phyloP scores from a whole-genome alignment of 768 basidiomycete species.

The Candolleomyces eurysporus region DNA sequence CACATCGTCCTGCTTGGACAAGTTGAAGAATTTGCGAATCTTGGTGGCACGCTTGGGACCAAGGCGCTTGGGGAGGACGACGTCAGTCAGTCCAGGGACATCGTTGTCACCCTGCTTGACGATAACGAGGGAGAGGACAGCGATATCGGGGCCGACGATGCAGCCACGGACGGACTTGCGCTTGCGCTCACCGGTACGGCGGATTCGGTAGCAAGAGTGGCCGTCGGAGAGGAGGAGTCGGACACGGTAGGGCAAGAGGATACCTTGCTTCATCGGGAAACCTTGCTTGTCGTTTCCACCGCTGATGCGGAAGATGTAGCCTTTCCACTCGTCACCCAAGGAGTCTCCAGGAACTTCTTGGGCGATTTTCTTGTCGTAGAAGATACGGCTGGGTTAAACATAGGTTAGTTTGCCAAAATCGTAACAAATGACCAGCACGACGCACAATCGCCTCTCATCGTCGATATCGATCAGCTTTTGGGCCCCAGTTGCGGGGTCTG shows the following conservation, averaged over 20 bases:
- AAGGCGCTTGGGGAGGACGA: constrained; percentile 88
- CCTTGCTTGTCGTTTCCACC: constrained; percentile 99
- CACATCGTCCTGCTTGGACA: constrained; percentile 97
- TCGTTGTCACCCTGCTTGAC: constrained; percentile 95
- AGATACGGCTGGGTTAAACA: constrained; percentile 65
- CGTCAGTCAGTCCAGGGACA: constrained; percentile 90
- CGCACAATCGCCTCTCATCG: constrained; percentile 84
- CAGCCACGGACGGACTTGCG: constrained; percentile 99
- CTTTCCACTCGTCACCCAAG: constrained; percentile 94
- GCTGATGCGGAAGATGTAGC: constrained; percentile 94
- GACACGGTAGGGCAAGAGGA: constrained; percentile 92
- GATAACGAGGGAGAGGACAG: constrained; percentile 89
- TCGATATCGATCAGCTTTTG: constrained; percentile 96
- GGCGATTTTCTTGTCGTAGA: constrained; percentile 96
- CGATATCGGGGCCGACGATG: constrained; percentile 96
- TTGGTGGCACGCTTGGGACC: constrained; percentile 98
- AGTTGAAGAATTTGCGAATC: constrained; percentile 97
- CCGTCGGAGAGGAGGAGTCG: constrained; percentile 91
- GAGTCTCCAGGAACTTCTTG: constrained; percentile 92
- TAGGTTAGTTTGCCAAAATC: neutral
- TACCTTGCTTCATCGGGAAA: constrained; percentile 99
- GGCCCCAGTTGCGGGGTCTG: constrained; percentile 94
- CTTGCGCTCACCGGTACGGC: constrained; percentile 93
- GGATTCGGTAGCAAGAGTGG: constrained; percentile 95
- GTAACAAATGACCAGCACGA: constrained; percentile 2